phyloP scores from a whole-genome alignment of 441 rosid species.

The Adansonia grandidieri region DNA sequence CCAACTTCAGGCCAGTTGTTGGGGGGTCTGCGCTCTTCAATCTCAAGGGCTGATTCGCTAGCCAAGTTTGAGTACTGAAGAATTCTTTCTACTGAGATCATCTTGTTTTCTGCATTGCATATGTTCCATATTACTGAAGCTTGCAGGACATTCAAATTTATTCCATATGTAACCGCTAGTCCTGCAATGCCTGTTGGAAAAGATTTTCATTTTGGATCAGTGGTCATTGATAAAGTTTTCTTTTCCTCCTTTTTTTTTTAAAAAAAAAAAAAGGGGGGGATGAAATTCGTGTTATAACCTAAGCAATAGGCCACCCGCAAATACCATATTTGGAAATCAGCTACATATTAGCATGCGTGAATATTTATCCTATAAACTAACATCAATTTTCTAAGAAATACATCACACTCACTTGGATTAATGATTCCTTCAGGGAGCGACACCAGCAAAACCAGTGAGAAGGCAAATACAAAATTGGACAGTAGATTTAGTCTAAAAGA shows the following conservation, averaged over 20 bases:
- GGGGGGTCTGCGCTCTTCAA: slow-evolving; percentile 64
- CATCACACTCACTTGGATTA: slow-evolving; percentile 79
- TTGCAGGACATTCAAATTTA: slow-evolving; percentile 88
- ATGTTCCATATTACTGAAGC: slow-evolving; percentile 92
- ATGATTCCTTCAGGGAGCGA: slow-evolving; percentile 95
- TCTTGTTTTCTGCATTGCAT: slow-evolving; percentile 92
- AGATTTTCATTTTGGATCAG: not conserved
- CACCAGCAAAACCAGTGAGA: slow-evolving; percentile 85
- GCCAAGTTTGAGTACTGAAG: slow-evolving; percentile 79
- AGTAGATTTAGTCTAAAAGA: slow-evolving; percentile 86
- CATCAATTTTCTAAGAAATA: not conserved
- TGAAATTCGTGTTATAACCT: not conserved
- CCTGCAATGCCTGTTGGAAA: slow-evolving; percentile 85
- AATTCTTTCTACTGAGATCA: slow-evolving; percentile 96
- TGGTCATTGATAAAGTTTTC: not conserved
- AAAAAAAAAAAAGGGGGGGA: too few species aligned
- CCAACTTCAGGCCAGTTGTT: slow-evolving; percentile 91
- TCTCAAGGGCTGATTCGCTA: slow-evolving; percentile 78
- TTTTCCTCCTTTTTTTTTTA: not conserved
- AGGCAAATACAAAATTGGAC: slow-evolving; percentile 93
- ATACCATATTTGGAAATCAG: not conserved
- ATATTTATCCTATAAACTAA: not conserved
- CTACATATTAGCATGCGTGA: not conserved
- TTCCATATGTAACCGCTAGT: slow-evolving; percentile 90
- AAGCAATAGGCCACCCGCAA: not conserved